phyloP scores from a whole-genome alignment of 1,139 yeast species.

The Taiozyma onychis region DNA sequence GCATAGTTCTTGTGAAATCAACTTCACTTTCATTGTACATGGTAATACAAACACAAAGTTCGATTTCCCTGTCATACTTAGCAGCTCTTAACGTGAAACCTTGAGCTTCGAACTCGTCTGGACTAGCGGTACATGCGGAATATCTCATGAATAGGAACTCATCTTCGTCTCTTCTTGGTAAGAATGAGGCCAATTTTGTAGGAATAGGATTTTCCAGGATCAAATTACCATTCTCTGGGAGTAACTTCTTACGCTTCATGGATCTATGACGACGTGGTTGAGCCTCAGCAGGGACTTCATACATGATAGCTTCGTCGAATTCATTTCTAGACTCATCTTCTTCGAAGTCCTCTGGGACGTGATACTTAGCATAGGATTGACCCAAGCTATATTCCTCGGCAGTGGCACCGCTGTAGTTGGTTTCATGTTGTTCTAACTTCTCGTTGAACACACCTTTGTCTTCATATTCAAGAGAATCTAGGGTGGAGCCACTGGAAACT shows the following conservation, averaged over 20 bases:
- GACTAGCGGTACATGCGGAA: conserved; percentile 88
- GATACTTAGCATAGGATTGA: conserved; percentile 7
- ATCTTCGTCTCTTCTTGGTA: conserved; percentile 80
- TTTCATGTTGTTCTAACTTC: conserved; percentile 25
- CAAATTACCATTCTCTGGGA: conserved; percentile 70
- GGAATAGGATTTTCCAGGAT: conserved; percentile 94
- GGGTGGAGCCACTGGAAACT: conserved; percentile 20
- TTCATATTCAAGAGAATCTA: conserved; percentile 20
- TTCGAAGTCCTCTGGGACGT: conserved; percentile 22
- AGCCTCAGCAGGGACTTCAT: conserved; percentile 39
- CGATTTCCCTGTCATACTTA: conserved; percentile 82
- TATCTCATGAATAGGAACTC: conserved; percentile 94
- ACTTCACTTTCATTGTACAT: conserved; percentile 95
- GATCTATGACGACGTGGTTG: conserved; percentile 58
- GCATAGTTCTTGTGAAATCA: conserved; percentile 86
- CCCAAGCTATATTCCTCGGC: conserved; percentile 26
- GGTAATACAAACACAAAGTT: conserved; percentile 82
- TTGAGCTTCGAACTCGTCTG: conserved; percentile 70
- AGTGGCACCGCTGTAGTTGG: conserved; percentile 31
- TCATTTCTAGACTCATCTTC: conserved; percentile 22
- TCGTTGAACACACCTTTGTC: conserved; percentile 14
- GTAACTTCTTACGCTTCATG: conserved; percentile 53
- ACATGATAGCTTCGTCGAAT: conserved; percentile 23
- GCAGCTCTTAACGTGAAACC: conserved; percentile 87
- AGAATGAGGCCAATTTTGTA: conserved; percentile 68